phyloP scores from a whole-genome alignment of 179 eudicot genomes.

The Heliamphora pulchella region DNA sequence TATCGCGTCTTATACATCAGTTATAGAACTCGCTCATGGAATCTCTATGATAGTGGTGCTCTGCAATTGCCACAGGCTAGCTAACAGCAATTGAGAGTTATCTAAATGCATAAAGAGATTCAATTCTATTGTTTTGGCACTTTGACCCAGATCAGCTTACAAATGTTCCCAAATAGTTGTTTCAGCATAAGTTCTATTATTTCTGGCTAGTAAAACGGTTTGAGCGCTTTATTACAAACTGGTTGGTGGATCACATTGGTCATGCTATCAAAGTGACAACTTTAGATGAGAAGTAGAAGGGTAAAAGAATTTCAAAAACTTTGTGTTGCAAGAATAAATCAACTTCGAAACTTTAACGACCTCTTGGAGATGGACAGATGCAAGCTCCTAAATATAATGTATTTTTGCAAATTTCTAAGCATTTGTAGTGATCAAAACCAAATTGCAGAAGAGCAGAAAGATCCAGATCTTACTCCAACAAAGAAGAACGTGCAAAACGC shows the following conservation, averaged over 20 bases:
- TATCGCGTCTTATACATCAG: too few relatives aligned
- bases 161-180: neutral
- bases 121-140: neutral
- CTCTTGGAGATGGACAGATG: too few relatives aligned
- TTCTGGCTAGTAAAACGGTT: neutral
- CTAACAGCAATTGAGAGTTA: too few relatives aligned
- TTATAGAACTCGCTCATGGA: neutral
- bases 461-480: conserved; percentile 33
- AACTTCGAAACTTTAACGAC: too few relatives aligned
- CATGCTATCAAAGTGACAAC: too few relatives aligned
- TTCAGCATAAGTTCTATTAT: neutral
- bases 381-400: too few relatives aligned
- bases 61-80: neutral
- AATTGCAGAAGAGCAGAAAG: conserved; percentile 30
- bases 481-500: conserved; percentile 53
- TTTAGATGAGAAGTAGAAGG: too few relatives aligned
- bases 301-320: too few relatives aligned
- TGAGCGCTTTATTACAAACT: neutral
- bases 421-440: neutral
- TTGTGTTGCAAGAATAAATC: too few relatives aligned
- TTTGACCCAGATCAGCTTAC: neutral
- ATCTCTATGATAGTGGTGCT: neutral
- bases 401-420: too few relatives aligned
- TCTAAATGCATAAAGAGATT: neutral
- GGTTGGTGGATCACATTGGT: too few relatives aligned